Evolutionary conservation across 1,284 basidiomycete genomes (phyloP), one percentile per base, ranked within the genome.

Genomic region (Coniferiporia weirii): DNA sequence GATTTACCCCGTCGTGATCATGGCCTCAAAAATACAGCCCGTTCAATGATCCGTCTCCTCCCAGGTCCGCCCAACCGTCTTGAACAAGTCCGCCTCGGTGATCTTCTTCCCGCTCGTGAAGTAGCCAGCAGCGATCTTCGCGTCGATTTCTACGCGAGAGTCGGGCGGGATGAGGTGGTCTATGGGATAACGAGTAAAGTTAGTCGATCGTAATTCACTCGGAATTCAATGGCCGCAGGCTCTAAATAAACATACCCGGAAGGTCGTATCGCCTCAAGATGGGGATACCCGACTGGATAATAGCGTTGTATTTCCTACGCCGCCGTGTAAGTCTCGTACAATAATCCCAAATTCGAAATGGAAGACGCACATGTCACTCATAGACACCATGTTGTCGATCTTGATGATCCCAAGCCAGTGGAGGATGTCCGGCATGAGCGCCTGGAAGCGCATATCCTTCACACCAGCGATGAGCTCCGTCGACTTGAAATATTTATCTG

Each of bases 401-500:
- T 92, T 91, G 71, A 72, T 86, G 70, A 96, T 89, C 0, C 94
- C 94, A n/a, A 96, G 73, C 91, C 93, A 96, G 72, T 94, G 92
- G 52, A 98, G 76, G 2, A 97, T 87, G 70, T 98, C 95, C 2
- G 95, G 95, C 95, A 98, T 97, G 61, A 98, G 78, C 1, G 89
- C 92, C 71, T 96, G 93, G 84, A 95, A 95, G 20, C 94, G 82
- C 87, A 95, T 93, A 70, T 96, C 95, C 75, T 96, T 96, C 55
- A 97, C 93, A 7, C 95, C 95, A 0, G 95, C 95, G 62, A 98
- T 91, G 65, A 91, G 76, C 72, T 95, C 93, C 0, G 96, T 98
- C 15, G 89, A 86, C 71, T 92, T 89, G 79, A 98, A 98, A 78
- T 98, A 98, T 69, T 89, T 87, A 70, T 93, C 87, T 0, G 96